Conservation (phyloP, 371 early-diverging fungal species). For the Actinomortierella wolfii region DNA sequence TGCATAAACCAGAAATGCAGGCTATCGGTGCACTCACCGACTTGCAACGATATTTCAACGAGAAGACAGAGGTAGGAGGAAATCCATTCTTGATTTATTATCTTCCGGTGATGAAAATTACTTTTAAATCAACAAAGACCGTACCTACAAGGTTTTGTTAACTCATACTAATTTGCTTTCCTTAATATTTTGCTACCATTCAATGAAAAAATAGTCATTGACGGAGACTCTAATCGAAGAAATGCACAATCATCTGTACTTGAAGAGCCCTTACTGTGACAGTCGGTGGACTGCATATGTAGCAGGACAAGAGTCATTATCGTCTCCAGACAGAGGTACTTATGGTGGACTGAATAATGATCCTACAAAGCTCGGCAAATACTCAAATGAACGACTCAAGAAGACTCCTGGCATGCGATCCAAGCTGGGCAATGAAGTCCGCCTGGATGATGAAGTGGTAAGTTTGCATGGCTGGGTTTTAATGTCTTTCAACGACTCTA, state of each 20-base stretch:
- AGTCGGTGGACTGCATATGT: conserved; percentile 65
- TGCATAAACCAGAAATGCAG: conserved; percentile 74
- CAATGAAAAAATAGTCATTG: conserved; percentile 53
- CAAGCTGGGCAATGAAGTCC: conserved; percentile 47
- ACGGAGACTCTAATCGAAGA: conserved; percentile 88
- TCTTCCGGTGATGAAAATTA: neutral
- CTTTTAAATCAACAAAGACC: neutral
- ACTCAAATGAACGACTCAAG: conserved; percentile 31
- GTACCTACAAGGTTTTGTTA: neutral
- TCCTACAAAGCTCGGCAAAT: conserved; percentile 26
- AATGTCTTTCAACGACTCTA: neutral
- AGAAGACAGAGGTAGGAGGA: conserved; percentile 65
- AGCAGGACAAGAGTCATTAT: conserved; percentile 60
- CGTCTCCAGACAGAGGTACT: conserved; percentile 45
- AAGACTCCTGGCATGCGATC: conserved; percentile 23
- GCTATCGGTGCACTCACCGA: conserved; percentile 88
- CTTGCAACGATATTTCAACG: conserved; percentile 70
- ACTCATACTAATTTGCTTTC: no score
- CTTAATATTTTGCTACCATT: neutral
- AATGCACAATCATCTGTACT: conserved; percentile 90
- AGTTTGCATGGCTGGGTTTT: neutral
- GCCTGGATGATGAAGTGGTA: conserved; percentile 45
- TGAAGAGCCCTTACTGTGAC: conserved; percentile 78
- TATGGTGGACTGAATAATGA: conserved; percentile 41
- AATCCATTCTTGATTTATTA: neutral